Conservation (phyloP, 306 rosid species). For the Potentilla sterilis region DNA sequence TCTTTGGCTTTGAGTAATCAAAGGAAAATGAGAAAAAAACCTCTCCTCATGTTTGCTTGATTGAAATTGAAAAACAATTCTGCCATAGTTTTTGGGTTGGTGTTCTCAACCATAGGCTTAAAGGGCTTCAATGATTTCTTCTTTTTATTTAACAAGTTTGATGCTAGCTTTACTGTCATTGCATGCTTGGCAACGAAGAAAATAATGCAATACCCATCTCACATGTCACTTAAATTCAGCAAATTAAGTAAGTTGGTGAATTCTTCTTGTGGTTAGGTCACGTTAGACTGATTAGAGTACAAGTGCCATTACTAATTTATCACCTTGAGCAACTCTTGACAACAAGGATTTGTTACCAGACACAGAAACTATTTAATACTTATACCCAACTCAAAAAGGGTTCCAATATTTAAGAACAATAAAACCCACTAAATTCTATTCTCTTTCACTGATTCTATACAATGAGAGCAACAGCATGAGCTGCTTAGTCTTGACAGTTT, state of each 20-base stretch:
- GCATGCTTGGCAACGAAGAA: background rate
- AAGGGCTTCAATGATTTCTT: background rate
- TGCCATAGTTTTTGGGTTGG: slow-evolving; percentile 12
- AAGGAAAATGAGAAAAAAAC: slow-evolving; percentile 19
- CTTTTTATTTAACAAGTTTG: background rate
- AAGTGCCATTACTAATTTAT: slow-evolving; percentile 18
- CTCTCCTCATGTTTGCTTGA: slow-evolving; percentile 57
- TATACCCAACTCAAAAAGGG: slow-evolving; percentile 31
- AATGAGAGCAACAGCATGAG: slow-evolving; percentile 47
- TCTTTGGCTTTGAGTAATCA: slow-evolving; percentile 33
- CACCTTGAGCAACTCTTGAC: slow-evolving; percentile 34
- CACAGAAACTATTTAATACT: slow-evolving; percentile 16
- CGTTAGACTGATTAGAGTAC: background rate
- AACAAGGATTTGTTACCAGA: slow-evolving; percentile 39
- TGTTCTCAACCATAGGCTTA: slow-evolving; percentile 22
- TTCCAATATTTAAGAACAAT: slow-evolving; percentile 23
- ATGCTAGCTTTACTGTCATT: background rate
- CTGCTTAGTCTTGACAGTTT: slow-evolving; percentile 33
- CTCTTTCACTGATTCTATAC: slow-evolving; percentile 39
- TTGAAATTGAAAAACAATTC: slow-evolving; percentile 33
- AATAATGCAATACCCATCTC: background rate
- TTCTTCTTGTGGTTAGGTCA: background rate
- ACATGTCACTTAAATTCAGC: background rate
- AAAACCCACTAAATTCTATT: slow-evolving; percentile 24
- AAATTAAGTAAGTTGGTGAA: slow-evolving; percentile 9